Conservation (phyloP, 805 yeast species). For the Metschnikowia amazonensis region DNA sequence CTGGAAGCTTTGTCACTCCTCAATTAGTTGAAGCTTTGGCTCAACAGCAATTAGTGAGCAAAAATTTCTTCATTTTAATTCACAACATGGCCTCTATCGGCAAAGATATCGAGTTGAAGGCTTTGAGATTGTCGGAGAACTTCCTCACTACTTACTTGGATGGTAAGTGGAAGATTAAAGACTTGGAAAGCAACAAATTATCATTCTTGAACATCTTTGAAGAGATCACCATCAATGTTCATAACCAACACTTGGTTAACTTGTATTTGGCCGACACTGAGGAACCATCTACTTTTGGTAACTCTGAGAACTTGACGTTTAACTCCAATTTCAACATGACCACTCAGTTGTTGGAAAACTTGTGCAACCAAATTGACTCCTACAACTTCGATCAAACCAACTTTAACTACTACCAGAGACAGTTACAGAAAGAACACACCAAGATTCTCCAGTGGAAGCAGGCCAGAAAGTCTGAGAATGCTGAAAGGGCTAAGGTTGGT, state of each 20-base stretch:
- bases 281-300: slow-evolving; percentile 19
- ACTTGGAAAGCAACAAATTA: slow-evolving; percentile 55
- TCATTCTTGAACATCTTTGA: slow-evolving; percentile 64
- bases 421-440: slow-evolving; percentile 61
- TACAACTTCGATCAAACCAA: slow-evolving; percentile 75
- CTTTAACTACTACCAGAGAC: slow-evolving; percentile 79
- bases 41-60: slow-evolving; percentile 54
- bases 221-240: slow-evolving; percentile 63
- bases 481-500: slow-evolving; percentile 54
- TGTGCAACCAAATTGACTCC: slow-evolving; percentile 67
- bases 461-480: slow-evolving; percentile 62
- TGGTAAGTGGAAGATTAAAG: slow-evolving; percentile 63
- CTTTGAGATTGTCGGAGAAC: slow-evolving; percentile 60
- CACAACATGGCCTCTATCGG: slow-evolving; percentile 69
- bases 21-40: slow-evolving; percentile 67
- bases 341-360: slow-evolving; percentile 52
- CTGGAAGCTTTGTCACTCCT: slow-evolving; percentile 66
- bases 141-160: slow-evolving; percentile 56
- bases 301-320: slow-evolving; percentile 38
- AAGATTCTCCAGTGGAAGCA: slow-evolving; percentile 74
- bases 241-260: slow-evolving; percentile 65
- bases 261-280: slow-evolving; percentile 41
- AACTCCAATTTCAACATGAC: slow-evolving; percentile 43
- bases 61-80: slow-evolving; percentile 54
- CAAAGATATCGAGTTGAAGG: slow-evolving; percentile 64